phyloP scores from a whole-genome alignment of 2,329 filamentous ascomycete genomes.

The Polytolypa hystricis region DNA sequence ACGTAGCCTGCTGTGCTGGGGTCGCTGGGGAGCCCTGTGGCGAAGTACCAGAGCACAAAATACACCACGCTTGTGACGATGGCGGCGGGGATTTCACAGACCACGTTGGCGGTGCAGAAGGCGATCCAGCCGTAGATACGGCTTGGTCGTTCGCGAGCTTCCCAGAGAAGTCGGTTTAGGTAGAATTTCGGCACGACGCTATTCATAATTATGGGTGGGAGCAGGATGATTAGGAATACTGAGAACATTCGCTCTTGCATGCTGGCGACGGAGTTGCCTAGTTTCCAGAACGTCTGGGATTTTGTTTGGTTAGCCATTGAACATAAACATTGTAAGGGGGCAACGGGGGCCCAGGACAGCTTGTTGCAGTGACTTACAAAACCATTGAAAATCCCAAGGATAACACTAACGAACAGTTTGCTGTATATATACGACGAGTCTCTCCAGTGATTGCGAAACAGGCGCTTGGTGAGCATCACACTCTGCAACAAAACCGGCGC shows the following conservation, averaged over 20 bases:
- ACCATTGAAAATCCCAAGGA: slow-evolving; percentile 66
- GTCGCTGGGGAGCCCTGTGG: slow-evolving; percentile 57
- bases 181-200: slow-evolving; percentile 68
- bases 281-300: slow-evolving; percentile 55
- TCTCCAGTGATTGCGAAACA: slow-evolving; percentile 65
- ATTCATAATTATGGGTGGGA: slow-evolving; percentile 63
- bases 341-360: neutral
- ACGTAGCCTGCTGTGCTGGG: slow-evolving; percentile 59
- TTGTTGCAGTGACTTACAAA: slow-evolving; percentile 33
- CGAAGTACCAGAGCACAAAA: slow-evolving; percentile 67
- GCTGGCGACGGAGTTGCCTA: slow-evolving; percentile 53
- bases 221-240: slow-evolving; percentile 51
- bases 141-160: slow-evolving; percentile 60
- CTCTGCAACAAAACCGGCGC: slow-evolving; percentile 54
- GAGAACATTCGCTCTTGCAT: slow-evolving; percentile 74
- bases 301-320: too few relatives aligned
- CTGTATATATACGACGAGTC: slow-evolving; percentile 66
- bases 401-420: slow-evolving; percentile 60
- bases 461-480: slow-evolving; percentile 54
- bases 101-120: slow-evolving; percentile 61
- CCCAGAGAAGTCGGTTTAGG: slow-evolving; percentile 60
- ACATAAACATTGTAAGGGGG: too few relatives aligned
- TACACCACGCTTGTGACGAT: slow-evolving; percentile 56
- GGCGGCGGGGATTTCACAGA: slow-evolving; percentile 61
- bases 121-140: slow-evolving; percentile 69